Evolutionary conservation across 1,139 yeast species (phyloP), one percentile per base, ranked within the genome.

Genomic region (Yamadazyma dushanensis): DNA sequence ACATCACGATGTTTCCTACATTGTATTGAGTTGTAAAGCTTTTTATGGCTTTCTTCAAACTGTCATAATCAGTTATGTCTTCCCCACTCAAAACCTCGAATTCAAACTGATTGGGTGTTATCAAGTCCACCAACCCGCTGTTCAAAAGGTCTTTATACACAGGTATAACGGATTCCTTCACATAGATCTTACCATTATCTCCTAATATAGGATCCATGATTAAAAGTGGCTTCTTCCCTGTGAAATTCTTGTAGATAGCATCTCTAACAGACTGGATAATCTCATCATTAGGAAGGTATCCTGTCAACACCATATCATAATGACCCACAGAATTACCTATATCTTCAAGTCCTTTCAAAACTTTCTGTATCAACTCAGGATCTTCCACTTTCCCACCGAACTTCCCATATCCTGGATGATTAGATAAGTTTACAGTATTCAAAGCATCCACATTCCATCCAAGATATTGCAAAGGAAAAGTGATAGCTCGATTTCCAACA

Each of bases 161-260:
- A 0, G 79, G 77, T 0, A 90, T 70, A 35, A 88, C 85, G 15
- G 77, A 76, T 43, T 79, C 73, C 30, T 80, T 75, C 8, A 92
- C 97, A 52, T 92, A 92, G 18, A 90, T 57, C 40, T 72, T 73
- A 2, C 95, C 96, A 47, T 87, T 82, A 57, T 92, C 98, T 10
- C 98, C 98, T 73, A 92, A 73, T 2, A 92, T 97, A 1, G 98
- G 97, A 54, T 92, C 98, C 43, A 89, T 58, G 9, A 89, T 65
- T 81, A 94, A 84, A 4, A 58, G 26, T 4, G 54, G 36, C 36
- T 40, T 19, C 13, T 31, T 14, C 11, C n/a, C 16, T 10, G 52
- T 53, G 20, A 49, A 39, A 17, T 35, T 34, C 31, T 37, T 37
- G 14, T 31, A 37, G 4, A 60, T 38, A 32, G 46, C 45, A 1